phyloP scores from a whole-genome alignment of 257 asterid species.

The Leptodermis oblonga region DNA sequence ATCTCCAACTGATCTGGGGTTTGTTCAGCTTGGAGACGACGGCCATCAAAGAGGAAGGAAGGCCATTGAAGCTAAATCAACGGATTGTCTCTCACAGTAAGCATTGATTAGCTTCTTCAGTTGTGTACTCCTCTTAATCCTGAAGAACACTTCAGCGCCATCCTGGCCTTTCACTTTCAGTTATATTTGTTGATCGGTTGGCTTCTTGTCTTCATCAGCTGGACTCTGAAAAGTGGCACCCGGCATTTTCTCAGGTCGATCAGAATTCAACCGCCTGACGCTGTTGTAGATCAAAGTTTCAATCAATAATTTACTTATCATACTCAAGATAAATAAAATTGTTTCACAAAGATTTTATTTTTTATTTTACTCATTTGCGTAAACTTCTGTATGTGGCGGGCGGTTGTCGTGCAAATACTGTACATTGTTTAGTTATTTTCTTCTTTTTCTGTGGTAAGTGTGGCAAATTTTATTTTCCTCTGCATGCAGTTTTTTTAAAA shows the following conservation, averaged over 20 bases:
- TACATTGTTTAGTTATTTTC: too few species aligned
- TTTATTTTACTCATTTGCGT: too few species aligned
- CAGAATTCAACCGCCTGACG: neutral
- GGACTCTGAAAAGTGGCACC: slow-evolving; percentile 1
- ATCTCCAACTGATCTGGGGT: slow-evolving; percentile 45
- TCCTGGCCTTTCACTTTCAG: slow-evolving; percentile 55
- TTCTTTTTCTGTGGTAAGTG: too few species aligned
- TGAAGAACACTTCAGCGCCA: slow-evolving; percentile 37
- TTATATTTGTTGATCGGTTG: slow-evolving; percentile 29
- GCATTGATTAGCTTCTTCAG: slow-evolving; percentile 45
- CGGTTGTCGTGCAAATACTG: too few species aligned
- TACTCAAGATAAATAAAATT: too few species aligned
- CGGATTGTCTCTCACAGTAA: slow-evolving; percentile 37
- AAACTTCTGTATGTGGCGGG: too few species aligned
- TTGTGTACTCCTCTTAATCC: slow-evolving; percentile 35
- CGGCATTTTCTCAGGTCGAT: slow-evolving; percentile 2
- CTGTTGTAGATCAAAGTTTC: neutral
- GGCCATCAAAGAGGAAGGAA: slow-evolving; percentile 43
- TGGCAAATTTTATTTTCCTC: too few species aligned
- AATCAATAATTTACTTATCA: too few species aligned
- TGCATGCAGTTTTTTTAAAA: too few species aligned
- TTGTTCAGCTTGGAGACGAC: slow-evolving; percentile 31
- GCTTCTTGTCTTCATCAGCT: slow-evolving; percentile 41
- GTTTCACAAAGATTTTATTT: too few species aligned
- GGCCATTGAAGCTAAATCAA: slow-evolving; percentile 29